phyloP scores from a whole-genome alignment of 2,329 filamentous ascomycete genomes.

The Cercospora sp. region DNA sequence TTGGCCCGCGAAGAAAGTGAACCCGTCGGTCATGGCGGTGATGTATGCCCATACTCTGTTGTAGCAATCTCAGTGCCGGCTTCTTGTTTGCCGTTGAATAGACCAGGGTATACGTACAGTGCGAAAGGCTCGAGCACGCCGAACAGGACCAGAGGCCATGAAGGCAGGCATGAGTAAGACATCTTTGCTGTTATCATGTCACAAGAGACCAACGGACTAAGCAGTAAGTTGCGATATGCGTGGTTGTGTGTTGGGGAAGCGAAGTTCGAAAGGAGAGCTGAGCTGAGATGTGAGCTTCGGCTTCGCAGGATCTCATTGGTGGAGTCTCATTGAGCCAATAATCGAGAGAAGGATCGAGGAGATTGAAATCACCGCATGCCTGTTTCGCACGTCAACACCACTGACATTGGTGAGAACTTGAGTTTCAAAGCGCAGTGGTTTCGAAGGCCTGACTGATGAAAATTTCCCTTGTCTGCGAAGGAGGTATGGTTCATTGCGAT shows the following conservation, averaged over 20 bases:
- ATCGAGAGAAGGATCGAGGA: neutral
- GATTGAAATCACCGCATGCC: neutral
- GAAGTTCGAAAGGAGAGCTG: neutral
- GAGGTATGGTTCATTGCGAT: neutral
- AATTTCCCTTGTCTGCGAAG: neutral
- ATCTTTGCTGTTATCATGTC: neutral
- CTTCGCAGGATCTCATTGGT: neutral
- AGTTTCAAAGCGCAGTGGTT: neutral
- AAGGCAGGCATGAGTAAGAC: constrained; percentile 19
- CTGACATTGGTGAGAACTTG: neutral
- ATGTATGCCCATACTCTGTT: constrained; percentile 23
- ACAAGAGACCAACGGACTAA: neutral
- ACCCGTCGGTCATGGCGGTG: constrained; percentile 10
- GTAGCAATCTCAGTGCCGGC: neutral
- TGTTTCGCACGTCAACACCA: neutral
- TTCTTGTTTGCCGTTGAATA: neutral
- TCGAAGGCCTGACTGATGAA: neutral
- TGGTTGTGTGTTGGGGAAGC: neutral
- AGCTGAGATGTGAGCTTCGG: neutral
- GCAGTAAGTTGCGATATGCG: neutral
- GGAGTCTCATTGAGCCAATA: neutral
- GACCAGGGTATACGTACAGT: constrained; percentile 12
- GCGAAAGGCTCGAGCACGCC: constrained; percentile 24
- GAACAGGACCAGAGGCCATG: constrained; percentile 23
- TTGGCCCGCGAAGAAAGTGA: constrained; percentile 24